A percentile compares a stretch with the other conserved stretches of the same genome.
Conservation (phyloP, 73 alveolate species). For the Blepharisma japonicum region DNA sequence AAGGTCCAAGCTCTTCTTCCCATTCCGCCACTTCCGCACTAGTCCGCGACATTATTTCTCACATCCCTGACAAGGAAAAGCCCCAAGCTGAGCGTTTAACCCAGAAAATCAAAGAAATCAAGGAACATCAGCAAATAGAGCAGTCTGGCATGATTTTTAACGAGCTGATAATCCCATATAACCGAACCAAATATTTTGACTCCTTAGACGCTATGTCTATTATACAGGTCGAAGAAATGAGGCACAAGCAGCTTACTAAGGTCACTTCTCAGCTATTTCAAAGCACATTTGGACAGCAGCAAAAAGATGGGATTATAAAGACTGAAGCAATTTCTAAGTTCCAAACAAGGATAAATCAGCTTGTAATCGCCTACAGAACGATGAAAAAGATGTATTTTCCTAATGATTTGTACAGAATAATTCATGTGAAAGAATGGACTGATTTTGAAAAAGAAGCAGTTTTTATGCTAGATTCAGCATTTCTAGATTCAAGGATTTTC, state of each 20-base stretch:
- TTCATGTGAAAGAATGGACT: constrained; percentile 24
- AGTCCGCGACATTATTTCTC: constrained; percentile 27
- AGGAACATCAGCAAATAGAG: constrained; percentile 16
- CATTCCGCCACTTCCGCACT: constrained; percentile 22
- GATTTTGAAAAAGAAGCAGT: constrained; percentile 7
- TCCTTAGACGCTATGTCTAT: background rate
- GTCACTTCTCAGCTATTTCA: background rate
- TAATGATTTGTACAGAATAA: constrained; percentile 26
- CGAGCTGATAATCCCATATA: constrained; percentile 11
- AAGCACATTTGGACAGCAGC: background rate
- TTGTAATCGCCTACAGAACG: background rate
- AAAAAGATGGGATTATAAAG: background rate
- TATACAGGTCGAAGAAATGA: constrained; percentile 4
- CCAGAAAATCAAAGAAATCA: constrained; percentile 26
- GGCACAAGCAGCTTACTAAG: background rate
- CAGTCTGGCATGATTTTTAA: constrained; percentile 15
- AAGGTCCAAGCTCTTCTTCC: background rate
- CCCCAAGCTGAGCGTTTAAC: constrained; percentile 28
- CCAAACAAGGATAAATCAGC: constrained; percentile 9
- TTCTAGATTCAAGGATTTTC: constrained; percentile 14
- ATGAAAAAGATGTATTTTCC: constrained; percentile 23
- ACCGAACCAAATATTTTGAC: constrained; percentile 9
- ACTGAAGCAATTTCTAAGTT: constrained; percentile 25
- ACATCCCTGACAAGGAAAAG: constrained; percentile 27
- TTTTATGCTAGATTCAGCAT: constrained; percentile 21